A percentile compares a stretch with the other conserved stretches of the same genome.
Evolutionary conservation across 345 rosid genomes (phyloP).

Genomic region (Limnanthes douglasii): DNA sequence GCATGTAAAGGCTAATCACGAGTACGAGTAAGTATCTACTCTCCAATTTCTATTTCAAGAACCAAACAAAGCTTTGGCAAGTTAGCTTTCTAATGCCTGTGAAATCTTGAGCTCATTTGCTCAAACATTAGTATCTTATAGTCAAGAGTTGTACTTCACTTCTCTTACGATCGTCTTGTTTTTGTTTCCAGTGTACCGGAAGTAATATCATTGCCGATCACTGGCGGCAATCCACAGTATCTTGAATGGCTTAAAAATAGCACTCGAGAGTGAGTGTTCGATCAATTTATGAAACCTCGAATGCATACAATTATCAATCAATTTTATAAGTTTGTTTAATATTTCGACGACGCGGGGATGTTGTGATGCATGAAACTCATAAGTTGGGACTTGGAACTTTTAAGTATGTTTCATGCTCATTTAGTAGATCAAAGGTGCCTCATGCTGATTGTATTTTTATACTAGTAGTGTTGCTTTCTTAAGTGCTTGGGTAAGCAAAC

Average conservation of each 20-base stretch:
- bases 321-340: no score
- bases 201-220: constrained; percentile 75
- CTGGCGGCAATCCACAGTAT: constrained; percentile 61
- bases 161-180: neutral
- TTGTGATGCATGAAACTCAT: no score
- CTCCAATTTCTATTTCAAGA: neutral
- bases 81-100: neutral
- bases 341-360: no score
- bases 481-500: no score
- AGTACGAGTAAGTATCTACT: constrained; percentile 62
- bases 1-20: constrained; percentile 87
- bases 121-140: neutral
- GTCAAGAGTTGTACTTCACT: neutral
- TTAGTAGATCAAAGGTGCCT: no score
- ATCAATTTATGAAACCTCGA: no score
- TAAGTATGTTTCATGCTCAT: no score
- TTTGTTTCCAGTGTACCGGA: constrained; percentile 56
- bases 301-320: no score
- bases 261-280: constrained; percentile 47
- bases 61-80: neutral
- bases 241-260: constrained; percentile 77
- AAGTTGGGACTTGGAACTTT: no score
- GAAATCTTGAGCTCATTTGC: neutral
- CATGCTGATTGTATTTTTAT: no score
- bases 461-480: no score